Percentiles rank a stretch among this genome's conserved stretches.
Evolutionary conservation across 75 land plant genomes (phyloP).

Genomic region (Sequoia sempervirens): DNA sequence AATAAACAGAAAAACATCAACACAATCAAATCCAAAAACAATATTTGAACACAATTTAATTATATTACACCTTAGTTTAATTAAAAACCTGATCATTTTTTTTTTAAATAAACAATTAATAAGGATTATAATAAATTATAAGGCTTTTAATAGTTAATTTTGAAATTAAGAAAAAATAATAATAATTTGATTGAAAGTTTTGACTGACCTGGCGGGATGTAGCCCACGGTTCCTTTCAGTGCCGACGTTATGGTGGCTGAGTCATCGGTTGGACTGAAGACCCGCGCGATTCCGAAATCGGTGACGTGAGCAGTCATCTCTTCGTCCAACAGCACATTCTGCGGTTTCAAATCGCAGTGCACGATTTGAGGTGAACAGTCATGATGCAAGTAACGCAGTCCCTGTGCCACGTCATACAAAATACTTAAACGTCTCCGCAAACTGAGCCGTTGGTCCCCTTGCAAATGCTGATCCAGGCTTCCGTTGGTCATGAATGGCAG

Average conservation of each 20-base stretch:
- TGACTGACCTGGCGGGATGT: slow-evolving; percentile 9
- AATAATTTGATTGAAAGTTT: no score
- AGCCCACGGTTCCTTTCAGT: slow-evolving; percentile 1
- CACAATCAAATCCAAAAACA: no score
- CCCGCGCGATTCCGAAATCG: slow-evolving; percentile 12
- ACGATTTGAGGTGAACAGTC: neutral
- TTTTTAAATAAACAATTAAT: no score
- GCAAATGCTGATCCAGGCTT: slow-evolving; percentile 21
- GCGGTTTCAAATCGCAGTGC: slow-evolving; percentile 12
- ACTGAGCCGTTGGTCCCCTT: neutral
- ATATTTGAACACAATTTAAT: no score
- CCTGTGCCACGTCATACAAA: slow-evolving; percentile 1
- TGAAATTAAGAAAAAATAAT: no score
- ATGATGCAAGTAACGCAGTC: neutral
- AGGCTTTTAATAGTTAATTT: no score
- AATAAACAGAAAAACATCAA: no score
- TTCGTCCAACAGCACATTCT: slow-evolving; percentile 3
- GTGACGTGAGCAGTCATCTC: neutral
- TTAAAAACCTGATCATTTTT: no score
- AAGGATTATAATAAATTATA: no score
- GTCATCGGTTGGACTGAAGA: neutral
- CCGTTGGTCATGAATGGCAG: slow-evolving; percentile 31
- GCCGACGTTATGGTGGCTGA: neutral
- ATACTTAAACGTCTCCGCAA: slow-evolving; percentile 20
- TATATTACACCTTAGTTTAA: no score